Base-by-base conservation (phyloP, 2,329 filamentous ascomycete species). In the Penicillium sp. region DNA sequence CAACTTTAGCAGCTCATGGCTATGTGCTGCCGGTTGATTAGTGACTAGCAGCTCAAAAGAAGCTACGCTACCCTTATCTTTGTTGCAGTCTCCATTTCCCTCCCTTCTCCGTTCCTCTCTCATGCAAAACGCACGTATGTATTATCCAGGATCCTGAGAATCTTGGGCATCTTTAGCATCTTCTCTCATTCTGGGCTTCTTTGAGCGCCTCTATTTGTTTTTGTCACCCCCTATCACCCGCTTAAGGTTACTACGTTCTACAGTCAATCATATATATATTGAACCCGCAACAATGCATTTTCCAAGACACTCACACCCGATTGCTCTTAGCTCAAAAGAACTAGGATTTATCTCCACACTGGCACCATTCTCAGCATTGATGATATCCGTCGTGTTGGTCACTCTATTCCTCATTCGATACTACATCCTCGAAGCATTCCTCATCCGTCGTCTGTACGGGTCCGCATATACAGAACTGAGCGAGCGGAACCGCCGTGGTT, bases 381-480 rank as follows among this genome's bases (percentile, higher is more conserved):
- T 69, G 29, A 58, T 70, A 47, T 67, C 63, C 3, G 55, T 70
- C 4, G 53, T 62, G 0, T 36, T 69, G 3, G 58, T 69, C 8
- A 30, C 67, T 2, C 55, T 75, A 44, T 77, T 78, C 55, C 67
- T 76, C 0, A 64, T 73, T 0, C 74, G 78, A 34, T 75, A 73
- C 48, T 78, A 77, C 47, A 9, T 78, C n/a, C 64, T 79, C 11
- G 75, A 79, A 54, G 62, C 45, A 0, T 73, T 74, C 53, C 63
- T 78, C 2, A 64, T 77, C 3, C 58, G 59, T 18, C 61, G 60
- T 7, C 29, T 70, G 8, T 78, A 78, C 51, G 68, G 70, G 7
- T 18, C 57, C 7, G 70, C 55, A 8, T 78, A 74, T 55, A 68
- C 65, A 0, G 44, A 61, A 5, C 67, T 79, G 51, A 67, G 66